These are phyloP conservation scores for Pleurostoma richardsiae DNA, from an alignment of 2,329 filamentous ascomycete genomes.

Conservation along the genomic window DNA sequence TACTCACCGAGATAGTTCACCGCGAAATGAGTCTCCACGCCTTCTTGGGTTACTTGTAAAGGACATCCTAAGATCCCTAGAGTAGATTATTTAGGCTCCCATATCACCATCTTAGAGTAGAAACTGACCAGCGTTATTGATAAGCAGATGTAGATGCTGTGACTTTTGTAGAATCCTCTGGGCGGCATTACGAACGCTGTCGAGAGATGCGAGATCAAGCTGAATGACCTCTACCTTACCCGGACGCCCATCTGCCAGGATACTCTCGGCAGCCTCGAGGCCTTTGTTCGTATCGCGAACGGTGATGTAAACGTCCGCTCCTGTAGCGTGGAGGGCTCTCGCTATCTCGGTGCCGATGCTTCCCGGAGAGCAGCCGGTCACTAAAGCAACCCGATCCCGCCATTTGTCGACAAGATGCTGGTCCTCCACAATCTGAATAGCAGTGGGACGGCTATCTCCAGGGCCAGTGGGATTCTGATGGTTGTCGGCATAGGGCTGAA, in stretches of 20 bases:
- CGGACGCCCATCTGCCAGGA: conserved; percentile 10
- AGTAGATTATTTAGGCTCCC: too few species aligned
- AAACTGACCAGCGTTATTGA: conserved; percentile 26
- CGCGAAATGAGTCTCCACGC: too few species aligned
- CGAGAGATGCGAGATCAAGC: conserved; percentile 24
- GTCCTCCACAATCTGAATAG: conserved; percentile 12
- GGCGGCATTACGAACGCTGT: conserved; percentile 21
- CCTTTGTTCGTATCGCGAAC: conserved; percentile 26
- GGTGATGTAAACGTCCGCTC: conserved; percentile 26
- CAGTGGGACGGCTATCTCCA: conserved; percentile 1
- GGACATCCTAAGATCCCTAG: too few species aligned
- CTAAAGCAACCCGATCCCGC: conserved; percentile 24
- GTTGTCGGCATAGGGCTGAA: too few species aligned
- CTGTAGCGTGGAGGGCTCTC: conserved; percentile 23
- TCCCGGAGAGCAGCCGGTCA: conserved; percentile 29
- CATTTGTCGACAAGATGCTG: conserved; percentile 11
- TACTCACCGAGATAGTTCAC: too few species aligned
- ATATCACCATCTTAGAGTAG: conserved; percentile 18
- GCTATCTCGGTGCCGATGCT: conserved; percentile 28
- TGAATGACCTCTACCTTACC: conserved; percentile 21
- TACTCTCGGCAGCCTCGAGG: conserved; percentile 13
- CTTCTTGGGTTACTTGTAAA: too few species aligned
- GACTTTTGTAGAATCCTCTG: conserved; percentile 16
- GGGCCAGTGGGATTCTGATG: background rate
- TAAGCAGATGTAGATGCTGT: conserved; percentile 18